Base-by-base conservation (phyloP, 2,329 filamentous ascomycete genomes). In the Kalaharituber pfeilii region DNA sequence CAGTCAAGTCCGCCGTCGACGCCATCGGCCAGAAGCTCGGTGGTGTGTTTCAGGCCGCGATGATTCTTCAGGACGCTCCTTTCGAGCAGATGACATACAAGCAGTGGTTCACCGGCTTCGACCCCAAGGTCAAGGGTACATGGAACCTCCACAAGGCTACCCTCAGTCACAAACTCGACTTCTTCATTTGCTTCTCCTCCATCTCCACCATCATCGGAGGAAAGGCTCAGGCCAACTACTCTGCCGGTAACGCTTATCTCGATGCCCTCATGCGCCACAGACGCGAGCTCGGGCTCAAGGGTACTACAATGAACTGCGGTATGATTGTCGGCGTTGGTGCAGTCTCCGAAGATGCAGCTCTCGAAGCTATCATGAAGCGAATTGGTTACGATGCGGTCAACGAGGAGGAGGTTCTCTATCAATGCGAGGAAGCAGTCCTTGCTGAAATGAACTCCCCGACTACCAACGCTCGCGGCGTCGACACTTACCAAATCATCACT, bases 91-190 rank as follows among this genome's bases (percentile, higher is more conserved):
- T 78, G 75, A 69, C 68, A 0, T 70, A 69, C 57, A 64, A 69
- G 1, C 69, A 76, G 25, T 79, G 72, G 59, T 67, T 65, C 7
- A 65, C 67, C 2, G 72, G 70, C 0, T 68, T 75, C 1, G 65
- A 67, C 8, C 74, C 75, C 57, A 79, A 78, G 63, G 72, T 75
- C 0, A 66, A 71, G 5, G 75, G 74, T 5, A 72, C 71, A 1
- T 74, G 72, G 70, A 78, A 78, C 62, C 69, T 77, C 52, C 74
- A 78, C 62, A 66, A 70, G 15, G 69, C 69, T 1, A 67, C 75
- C 42, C 15, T 22, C 42, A 47, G 25, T 13, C 24, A 47, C 15
- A 49, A 53, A 0, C 64, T 71, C 0, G 69, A 71, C 45, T 71
- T 71, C 52, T 71, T 74, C 59, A 62, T 73, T 9, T 58, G 70